Conservation (phyloP, 257 asterid genomes). For the Plantago major region DNA sequence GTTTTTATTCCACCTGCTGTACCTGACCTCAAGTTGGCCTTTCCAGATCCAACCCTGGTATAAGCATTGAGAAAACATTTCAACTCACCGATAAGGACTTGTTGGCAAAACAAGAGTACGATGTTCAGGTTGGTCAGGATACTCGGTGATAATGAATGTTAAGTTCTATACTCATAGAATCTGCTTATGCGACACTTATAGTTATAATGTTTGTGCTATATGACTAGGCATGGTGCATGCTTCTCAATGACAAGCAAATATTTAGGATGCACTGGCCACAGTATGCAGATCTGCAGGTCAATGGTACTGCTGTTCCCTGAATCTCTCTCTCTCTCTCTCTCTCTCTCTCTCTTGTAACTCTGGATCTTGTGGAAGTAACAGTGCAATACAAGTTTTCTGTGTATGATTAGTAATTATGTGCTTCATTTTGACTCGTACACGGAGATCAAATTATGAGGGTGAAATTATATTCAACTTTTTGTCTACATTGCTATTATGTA, state of each 20-base stretch:
- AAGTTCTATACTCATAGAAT: conserved; percentile 15
- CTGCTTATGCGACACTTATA: conserved; percentile 7
- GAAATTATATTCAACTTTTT: conserved; percentile 2
- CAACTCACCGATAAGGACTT: conserved; percentile 80
- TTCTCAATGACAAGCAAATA: conserved; percentile 82
- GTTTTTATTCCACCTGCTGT: conserved; percentile 7
- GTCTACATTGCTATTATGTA: background rate
- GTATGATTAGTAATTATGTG: background rate
- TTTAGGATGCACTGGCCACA: conserved; percentile 99
- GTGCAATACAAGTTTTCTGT: conserved; percentile 3
- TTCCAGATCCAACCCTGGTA: conserved; percentile 75
- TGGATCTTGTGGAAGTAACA: background rate
- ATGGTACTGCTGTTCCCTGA: conserved; percentile 52
- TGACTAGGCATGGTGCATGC: conserved; percentile 94
- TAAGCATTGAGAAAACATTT: conserved; percentile 79
- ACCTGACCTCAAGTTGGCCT: conserved; percentile 19
- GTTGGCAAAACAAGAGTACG: conserved; percentile 69
- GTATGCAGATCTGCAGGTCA: conserved; percentile 80
- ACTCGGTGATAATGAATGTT: background rate
- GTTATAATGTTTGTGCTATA: conserved; percentile 14
- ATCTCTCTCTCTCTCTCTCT: conserved; percentile 7
- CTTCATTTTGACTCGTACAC: conserved; percentile 13
- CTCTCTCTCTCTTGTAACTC: conserved; percentile 8
- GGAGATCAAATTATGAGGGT: background rate
- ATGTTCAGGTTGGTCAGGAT: conserved; percentile 71